Conservation (phyloP, 2,329 filamentous ascomycete species). For the Corinectria fuckeliana region DNA sequence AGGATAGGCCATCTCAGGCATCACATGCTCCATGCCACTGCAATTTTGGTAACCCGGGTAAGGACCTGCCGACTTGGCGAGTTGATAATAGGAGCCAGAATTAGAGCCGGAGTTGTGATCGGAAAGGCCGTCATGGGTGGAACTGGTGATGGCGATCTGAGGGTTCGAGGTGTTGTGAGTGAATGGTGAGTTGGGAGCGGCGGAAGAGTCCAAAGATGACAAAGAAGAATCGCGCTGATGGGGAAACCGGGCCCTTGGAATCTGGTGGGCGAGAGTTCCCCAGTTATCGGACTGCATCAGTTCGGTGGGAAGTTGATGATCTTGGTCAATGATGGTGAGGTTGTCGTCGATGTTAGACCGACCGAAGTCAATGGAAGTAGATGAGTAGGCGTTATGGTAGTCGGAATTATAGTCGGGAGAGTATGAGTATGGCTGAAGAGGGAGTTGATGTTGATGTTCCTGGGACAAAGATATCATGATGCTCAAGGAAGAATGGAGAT, state of each 20-base stretch:
- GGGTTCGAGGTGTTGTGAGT: slow-evolving; percentile 62
- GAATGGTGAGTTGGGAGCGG: slow-evolving; percentile 66
- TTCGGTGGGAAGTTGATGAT: slow-evolving; percentile 33
- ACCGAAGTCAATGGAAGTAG: slow-evolving; percentile 17
- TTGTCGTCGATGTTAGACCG: slow-evolving; percentile 34
- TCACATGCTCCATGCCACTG: slow-evolving; percentile 44
- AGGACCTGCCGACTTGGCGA: slow-evolving; percentile 52
- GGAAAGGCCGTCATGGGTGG: slow-evolving; percentile 53
- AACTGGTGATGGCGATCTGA: slow-evolving; percentile 62
- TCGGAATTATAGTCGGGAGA: slow-evolving; percentile 29
- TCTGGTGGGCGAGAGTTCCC: slow-evolving; percentile 46
- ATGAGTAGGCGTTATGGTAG: slow-evolving; percentile 16
- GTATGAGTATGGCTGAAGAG: slow-evolving; percentile 23
- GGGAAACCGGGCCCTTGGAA: slow-evolving; percentile 48
- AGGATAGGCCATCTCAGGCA: slow-evolving; percentile 50
- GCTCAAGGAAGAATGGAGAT: slow-evolving; percentile 24
- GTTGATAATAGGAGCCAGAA: slow-evolving; percentile 51
- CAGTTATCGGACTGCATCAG: slow-evolving; percentile 53
- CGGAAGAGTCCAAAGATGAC: slow-evolving; percentile 66
- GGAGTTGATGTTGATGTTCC: slow-evolving; percentile 33
- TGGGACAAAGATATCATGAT: slow-evolving; percentile 42
- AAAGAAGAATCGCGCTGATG: slow-evolving; percentile 68
- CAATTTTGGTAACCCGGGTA: slow-evolving; percentile 52
- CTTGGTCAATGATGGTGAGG: slow-evolving; percentile 36
- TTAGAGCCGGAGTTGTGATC: slow-evolving; percentile 40